Evolutionary conservation across 1,139 yeast genomes (phyloP), one percentile per base, ranked within the genome.

Genomic region (Geotrichum fermentans): DNA sequence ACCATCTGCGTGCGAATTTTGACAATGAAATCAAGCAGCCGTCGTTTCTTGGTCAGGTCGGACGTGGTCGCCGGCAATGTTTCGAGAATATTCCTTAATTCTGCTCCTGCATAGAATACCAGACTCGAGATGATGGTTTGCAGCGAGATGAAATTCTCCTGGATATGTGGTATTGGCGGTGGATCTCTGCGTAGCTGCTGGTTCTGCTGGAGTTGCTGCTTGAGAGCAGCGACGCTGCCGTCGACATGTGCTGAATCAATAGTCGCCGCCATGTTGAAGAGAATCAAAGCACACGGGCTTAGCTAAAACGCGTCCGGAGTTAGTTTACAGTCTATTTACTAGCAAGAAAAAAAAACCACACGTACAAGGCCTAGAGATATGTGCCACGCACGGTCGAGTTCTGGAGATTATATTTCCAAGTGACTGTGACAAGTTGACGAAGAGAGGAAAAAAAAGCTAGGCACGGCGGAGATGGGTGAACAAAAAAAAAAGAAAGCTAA

Each of bases 1-100:
- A 89, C 76, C 60, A 83, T 87, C 60, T 89, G 94, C 58, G 87
- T 89, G 49, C 97, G 75, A 38, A 88, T 70, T 34, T 74, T 71
- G 7, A 89, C 83, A 40, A 90, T 73, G 50, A 83, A 69, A 43
- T 83, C 81, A 40, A 92, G 69, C 49, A 92, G 76, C 49, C 75
- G 74, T 54, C 79, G 77, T 68, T 89, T 89, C 54, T 87, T 78
- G 7, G 70, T 68, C 28, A 77, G 72, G 58, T 87, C 90, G 2
- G 78, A 66, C 34, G 77, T 78, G 10, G 78, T 71, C 2, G 77
- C 69, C 26, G 75, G 77, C 45, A 83, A 67, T 40, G 82, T 79
- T 55, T 83, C 85, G 32, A 86, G 69, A 38, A 78, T 70, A 38
- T 80, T 80, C 40, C 75, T 75, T 33, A 87, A 68, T 61, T 82